phyloP scores from a whole-genome alignment of 805 yeast species.

The Hanseniaspora clermontiae region DNA sequence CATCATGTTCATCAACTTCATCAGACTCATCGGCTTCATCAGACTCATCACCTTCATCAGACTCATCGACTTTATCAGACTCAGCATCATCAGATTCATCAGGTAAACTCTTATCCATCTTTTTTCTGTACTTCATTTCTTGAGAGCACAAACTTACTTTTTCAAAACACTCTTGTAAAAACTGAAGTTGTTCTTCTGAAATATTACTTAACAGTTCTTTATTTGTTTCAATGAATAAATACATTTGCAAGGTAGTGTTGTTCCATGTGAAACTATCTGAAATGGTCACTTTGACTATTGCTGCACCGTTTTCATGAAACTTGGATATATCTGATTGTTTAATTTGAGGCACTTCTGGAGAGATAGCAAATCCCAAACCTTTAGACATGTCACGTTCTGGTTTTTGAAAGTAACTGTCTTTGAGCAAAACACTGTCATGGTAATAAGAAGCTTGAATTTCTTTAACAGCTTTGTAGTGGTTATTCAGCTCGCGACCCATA shows the following conservation, averaged over 20 bases:
- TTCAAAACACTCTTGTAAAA: background rate
- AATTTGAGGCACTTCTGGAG: too few species aligned
- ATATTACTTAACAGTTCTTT: background rate
- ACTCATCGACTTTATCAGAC: too few species aligned
- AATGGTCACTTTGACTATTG: background rate
- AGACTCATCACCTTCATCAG: background rate
- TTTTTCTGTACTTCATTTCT: background rate
- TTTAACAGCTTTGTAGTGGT: too few species aligned
- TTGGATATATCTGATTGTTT: too few species aligned
- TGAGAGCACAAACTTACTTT: background rate
- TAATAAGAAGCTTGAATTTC: too few species aligned
- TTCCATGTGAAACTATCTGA: background rate
- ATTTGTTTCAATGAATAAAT: background rate
- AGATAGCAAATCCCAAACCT: too few species aligned
- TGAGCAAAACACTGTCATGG: too few species aligned
- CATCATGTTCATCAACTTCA: background rate
- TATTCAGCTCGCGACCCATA: background rate
- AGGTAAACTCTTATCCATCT: background rate
- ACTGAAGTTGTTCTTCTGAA: background rate
- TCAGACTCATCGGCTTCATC: background rate
- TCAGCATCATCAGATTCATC: background rate
- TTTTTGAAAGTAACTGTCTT: too few species aligned
- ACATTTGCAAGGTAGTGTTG: background rate
- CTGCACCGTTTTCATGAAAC: too few species aligned
- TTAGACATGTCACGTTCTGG: too few species aligned